phyloP scores from a whole-genome alignment of 192 early-diverging fungal species.

The Linnemannia elongata region DNA sequence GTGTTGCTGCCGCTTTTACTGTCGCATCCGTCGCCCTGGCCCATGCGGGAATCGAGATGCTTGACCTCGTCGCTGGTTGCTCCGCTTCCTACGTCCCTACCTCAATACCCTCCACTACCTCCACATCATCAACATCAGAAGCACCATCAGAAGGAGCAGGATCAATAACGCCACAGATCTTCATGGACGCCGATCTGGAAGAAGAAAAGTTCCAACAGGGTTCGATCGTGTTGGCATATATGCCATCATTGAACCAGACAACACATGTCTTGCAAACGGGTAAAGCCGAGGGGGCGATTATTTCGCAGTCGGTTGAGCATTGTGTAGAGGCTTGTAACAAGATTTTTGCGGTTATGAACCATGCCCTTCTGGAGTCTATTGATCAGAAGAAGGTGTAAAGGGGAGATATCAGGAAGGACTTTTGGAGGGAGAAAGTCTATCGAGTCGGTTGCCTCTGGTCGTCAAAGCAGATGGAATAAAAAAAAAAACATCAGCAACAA shows the following conservation, averaged over 20 bases:
- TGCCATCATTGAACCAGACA: conserved; percentile 85
- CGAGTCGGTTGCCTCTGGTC: no score
- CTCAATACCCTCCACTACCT: conserved; percentile 13
- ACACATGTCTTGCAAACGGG: conserved; percentile 85
- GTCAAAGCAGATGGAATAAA: no score
- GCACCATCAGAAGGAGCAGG: background rate
- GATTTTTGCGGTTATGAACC: conserved; percentile 78
- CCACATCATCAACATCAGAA: conserved; percentile 10
- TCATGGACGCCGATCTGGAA: conserved; percentile 68
- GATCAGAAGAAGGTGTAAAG: conserved; percentile 36
- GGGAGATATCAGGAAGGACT: no score
- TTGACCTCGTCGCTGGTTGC: conserved; percentile 81
- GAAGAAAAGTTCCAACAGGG: conserved; percentile 73
- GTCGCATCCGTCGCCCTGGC: conserved; percentile 79
- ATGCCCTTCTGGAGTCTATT: conserved; percentile 67
- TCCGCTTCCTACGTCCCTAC: conserved; percentile 63
- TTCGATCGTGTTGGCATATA: conserved; percentile 77
- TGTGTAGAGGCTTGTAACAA: conserved; percentile 84
- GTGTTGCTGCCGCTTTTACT: conserved; percentile 73
- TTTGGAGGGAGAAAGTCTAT: no score
- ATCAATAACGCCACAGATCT: conserved; percentile 57
- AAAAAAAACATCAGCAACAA: no score
- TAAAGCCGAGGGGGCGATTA: conserved; percentile 61
- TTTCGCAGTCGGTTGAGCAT: conserved; percentile 75
- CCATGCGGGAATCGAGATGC: conserved; percentile 91